Base-by-base conservation (phyloP, 2,329 filamentous ascomycete genomes). In the Neonectria punicea region DNA sequence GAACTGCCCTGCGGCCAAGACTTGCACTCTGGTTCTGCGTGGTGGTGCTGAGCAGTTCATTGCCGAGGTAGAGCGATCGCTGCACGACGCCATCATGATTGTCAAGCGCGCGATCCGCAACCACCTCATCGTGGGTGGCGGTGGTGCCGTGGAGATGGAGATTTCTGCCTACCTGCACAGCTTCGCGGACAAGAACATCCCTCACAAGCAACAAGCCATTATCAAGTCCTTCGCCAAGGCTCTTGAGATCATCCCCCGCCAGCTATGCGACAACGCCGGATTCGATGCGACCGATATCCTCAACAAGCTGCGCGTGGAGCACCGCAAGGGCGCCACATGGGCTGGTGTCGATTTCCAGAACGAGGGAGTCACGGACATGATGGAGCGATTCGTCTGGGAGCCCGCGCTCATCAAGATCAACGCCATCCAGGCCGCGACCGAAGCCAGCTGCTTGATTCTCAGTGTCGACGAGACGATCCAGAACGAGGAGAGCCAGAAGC, bases 51-150 rank as follows among this genome's bases (percentile, higher is more conserved):
- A 99, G 85, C 96, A 99, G 80, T 99, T 99, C 83, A 99, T 99
- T 75, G 96, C 96, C 63, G 96, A 99, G 81, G 96, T 98, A 2
- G 96, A 99, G 85, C 93, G 96, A 70, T 97, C 93, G 78, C 88
- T 99, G 71, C 96, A 99, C 85, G 96, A 99, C 77, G 96, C 96
- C 74, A 98, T 99, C 82, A 99, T 99, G 96, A 97, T 99, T 76
- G 96, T 99, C 78, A 98, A 98, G 89, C 94, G 97, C 67, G 93
- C 96, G 30, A 93, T 98, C 81, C 93, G 93, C 84, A 97, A 98
- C 86, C 91, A 91, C 77, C 92, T 89, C 78, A 97, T 99, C 71
- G 96, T 99, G 28, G 96, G 94, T 50, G 96, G 96, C 74, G 96
- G 96, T 74, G 96, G 96, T 78, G 95, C 96, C 18, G 90, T 87